Percentiles rank a stretch among this genome's conserved stretches.
These are phyloP conservation scores for Pythium utonaiense DNA, from an alignment of 352 stramenopile species.

Conservation along the genomic window DNA sequence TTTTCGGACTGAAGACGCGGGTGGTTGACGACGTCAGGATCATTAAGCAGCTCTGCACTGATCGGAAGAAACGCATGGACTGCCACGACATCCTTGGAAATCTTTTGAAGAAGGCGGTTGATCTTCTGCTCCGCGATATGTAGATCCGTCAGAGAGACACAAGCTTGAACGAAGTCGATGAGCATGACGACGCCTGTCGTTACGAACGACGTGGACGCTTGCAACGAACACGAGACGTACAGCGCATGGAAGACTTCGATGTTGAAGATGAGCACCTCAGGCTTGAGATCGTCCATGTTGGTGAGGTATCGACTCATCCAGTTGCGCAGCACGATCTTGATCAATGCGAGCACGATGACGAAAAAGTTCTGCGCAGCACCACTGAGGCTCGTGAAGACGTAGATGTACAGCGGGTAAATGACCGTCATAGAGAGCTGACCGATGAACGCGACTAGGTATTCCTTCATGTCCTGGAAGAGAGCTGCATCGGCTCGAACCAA, in stretches of 20 bases:
- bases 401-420: conserved; percentile 43
- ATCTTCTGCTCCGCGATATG: conserved; percentile 2
- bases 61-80: background rate
- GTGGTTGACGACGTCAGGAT: conserved; percentile 3
- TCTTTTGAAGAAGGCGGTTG: conserved; percentile 10
- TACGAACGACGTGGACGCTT: conserved; percentile 23
- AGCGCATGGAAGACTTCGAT: conserved; percentile 48
- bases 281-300: conserved; percentile 31
- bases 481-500: conserved; percentile 18
- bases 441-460: conserved; percentile 24
- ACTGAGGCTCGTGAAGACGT: conserved; percentile 24
- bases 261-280: conserved; percentile 44
- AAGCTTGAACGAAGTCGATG: conserved; percentile 30
- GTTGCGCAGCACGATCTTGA: conserved; percentile 44
- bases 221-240: conserved; percentile 31
- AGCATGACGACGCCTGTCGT: conserved; percentile 25
- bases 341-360: conserved; percentile 32
- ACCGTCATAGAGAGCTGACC: conserved; percentile 35
- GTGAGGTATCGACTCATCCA: conserved; percentile 23
- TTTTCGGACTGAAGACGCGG: background rate
- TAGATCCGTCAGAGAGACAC: conserved; percentile 23
- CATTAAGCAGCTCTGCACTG: conserved; percentile 6
- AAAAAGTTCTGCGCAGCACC: conserved; percentile 23
- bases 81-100: background rate
- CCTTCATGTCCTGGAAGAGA: conserved; percentile 16